Evolutionary conservation across 225 moss, liverwort and hornwort species (phyloP), one percentile per base, ranked within the genome.

Genomic region (Bryoerythrophyllum caledonicum): DNA sequence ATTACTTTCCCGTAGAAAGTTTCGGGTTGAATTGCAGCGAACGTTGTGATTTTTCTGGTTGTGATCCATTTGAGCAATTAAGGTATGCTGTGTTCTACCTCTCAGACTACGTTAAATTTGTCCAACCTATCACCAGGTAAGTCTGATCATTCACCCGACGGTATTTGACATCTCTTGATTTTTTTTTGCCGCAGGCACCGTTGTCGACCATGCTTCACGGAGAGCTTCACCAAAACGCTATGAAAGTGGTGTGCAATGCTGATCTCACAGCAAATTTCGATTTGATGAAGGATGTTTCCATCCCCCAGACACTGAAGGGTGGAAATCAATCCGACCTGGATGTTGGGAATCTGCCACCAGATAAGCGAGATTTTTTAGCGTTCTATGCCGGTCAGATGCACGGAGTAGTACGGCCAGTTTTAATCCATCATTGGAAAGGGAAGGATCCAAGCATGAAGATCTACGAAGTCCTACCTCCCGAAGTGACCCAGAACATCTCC

Each of bases 321-420:
- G 85, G 85, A 56, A 86, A 79, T 77, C 83, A 86, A 70, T 79
- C 80, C 66, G 68, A 78, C 19, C 34, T 78, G 25, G 75, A 69
- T 35, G 71, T 52, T 46, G 85, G 76, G 8, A 80, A 73, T 70
- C 73, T 82, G 8, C 58, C 71, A 66, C 80, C 88, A 43, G 75
- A 73, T 32, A 17, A 88, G 26, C 82, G 85, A 48, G 80, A 82
- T 43, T 76, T 80, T 71, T 86, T 96, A 20, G 90, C 90, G 28
- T 96, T 96, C 81, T 96, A 89, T 72, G 96, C 96, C 40, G 96
- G 96, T 25, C 91, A 93, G 68, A 90, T 90, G 93, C 96, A 96
- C 53, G 93, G 96, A 8, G 48, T 71, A 20, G 93, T 93, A 65
- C 83, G 96, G 79, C 96, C 91, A 23, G 21, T 81, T 30, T 82